Percentiles rank a stretch among this genome's conserved stretches.
phyloP scores from a whole-genome alignment of 129 eudicot genomes.

The Helianthus tuberosus region DNA sequence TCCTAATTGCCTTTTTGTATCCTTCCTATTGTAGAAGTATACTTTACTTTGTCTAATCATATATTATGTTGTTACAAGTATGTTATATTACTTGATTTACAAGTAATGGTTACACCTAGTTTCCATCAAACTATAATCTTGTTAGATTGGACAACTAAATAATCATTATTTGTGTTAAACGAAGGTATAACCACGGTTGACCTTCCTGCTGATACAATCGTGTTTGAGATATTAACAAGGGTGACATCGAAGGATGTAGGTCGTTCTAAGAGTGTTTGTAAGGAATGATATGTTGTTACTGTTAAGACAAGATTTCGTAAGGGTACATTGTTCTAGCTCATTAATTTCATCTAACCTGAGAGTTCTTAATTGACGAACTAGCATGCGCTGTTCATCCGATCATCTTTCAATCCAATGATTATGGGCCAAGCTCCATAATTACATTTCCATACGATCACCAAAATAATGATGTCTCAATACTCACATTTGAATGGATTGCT shows the following conservation, averaged over 20 bases:
- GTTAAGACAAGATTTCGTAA: neutral
- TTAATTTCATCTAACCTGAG: neutral
- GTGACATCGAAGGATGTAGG: neutral
- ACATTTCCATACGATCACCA: neutral
- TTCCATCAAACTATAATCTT: too few species aligned
- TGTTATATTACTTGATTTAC: too few species aligned
- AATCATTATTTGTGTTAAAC: neutral
- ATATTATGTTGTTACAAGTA: too few species aligned
- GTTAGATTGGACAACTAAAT: too few species aligned
- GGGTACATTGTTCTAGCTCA: neutral
- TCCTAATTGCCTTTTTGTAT: too few species aligned
- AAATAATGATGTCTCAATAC: neutral
- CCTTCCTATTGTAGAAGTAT: too few species aligned
- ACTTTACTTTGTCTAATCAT: too few species aligned
- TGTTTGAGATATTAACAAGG: neutral
- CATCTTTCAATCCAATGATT: neutral
- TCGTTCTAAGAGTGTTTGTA: neutral
- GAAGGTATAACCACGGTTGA: neutral
- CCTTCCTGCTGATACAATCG: neutral
- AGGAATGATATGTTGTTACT: neutral
- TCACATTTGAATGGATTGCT: neutral
- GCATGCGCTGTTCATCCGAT: neutral
- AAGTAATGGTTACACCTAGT: too few species aligned
- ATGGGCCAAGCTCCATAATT: neutral
- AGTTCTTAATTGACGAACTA: neutral